Conservation (phyloP, 106 monocot genomes). For the Phalaenopsis equestris region DNA sequence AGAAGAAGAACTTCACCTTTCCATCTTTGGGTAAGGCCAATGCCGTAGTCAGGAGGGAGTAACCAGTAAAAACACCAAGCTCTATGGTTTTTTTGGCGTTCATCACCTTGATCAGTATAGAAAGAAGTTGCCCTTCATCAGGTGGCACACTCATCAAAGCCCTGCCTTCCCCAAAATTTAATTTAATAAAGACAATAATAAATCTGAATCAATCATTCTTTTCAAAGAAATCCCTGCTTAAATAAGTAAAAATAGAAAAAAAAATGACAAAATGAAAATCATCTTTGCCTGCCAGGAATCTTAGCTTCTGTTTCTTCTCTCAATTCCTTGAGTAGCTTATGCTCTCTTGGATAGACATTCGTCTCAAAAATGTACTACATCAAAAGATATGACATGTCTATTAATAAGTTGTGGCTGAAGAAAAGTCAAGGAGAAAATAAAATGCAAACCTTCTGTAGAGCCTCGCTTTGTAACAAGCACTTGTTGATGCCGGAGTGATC, state of each 20-base stretch:
- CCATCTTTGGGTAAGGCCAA: constrained; percentile 9
- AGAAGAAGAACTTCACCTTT: background rate
- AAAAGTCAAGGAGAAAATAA: background rate
- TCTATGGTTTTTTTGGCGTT: constrained; percentile 11
- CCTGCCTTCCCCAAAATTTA: background rate
- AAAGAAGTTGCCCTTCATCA: constrained; percentile 4
- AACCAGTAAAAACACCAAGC: constrained; percentile 18
- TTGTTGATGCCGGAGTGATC: background rate
- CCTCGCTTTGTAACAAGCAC: background rate
- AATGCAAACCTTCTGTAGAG: background rate
- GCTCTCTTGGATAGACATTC: constrained; percentile 22
- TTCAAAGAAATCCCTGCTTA: too few species aligned
- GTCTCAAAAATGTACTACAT: constrained; percentile 22
- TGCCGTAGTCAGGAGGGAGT: constrained; percentile 7
- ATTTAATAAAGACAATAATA: background rate
- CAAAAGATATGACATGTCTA: background rate
- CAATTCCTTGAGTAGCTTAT: constrained; percentile 15
- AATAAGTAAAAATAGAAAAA: too few species aligned
- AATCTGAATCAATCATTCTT: too few species aligned
- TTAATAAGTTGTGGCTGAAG: too few species aligned
- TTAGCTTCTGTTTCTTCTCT: constrained; percentile 10
- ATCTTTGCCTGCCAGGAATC: background rate
- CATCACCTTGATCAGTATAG: background rate
- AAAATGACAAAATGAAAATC: too few species aligned
- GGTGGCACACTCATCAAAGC: constrained; percentile 10